phyloP scores from a whole-genome alignment of 2,329 filamentous ascomycete genomes.

The Amauroascus niger region DNA sequence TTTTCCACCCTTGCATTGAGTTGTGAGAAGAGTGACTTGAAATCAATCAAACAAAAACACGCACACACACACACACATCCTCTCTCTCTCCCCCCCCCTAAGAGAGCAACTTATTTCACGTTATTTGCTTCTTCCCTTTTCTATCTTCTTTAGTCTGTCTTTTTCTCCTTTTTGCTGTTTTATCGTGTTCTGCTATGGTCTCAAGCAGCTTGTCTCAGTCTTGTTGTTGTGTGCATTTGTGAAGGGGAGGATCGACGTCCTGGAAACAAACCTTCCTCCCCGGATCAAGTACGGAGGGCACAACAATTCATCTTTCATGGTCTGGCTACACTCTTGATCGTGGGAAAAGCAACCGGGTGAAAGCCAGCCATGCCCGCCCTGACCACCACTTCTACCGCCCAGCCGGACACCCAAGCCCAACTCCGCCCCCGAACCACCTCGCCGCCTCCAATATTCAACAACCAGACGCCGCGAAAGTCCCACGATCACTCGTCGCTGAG shows the following conservation, averaged over 20 bases:
- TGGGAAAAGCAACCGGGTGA: neutral
- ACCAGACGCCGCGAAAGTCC: slow-evolving; percentile 34
- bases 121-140: neutral
- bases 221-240: neutral
- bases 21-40: neutral
- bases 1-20: neutral
- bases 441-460: slow-evolving; percentile 31
- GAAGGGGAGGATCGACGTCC: neutral
- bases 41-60: neutral
- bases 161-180: neutral
- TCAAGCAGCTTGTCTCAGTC: neutral
- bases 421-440: slow-evolving; percentile 27
- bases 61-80: neutral
- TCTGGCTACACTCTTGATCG: neutral
- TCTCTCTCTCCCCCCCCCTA: no score
- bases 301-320: neutral
- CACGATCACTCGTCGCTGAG: slow-evolving; percentile 37
- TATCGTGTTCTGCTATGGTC: neutral
- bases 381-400: slow-evolving; percentile 23
- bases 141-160: neutral
- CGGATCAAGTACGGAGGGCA: no score
- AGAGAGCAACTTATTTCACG: no score
- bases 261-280: no score
- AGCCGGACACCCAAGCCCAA: slow-evolving; percentile 26
- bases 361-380: slow-evolving; percentile 32